phyloP scores from a whole-genome alignment of 192 early-diverging fungal species.

The Backusella circina region DNA sequence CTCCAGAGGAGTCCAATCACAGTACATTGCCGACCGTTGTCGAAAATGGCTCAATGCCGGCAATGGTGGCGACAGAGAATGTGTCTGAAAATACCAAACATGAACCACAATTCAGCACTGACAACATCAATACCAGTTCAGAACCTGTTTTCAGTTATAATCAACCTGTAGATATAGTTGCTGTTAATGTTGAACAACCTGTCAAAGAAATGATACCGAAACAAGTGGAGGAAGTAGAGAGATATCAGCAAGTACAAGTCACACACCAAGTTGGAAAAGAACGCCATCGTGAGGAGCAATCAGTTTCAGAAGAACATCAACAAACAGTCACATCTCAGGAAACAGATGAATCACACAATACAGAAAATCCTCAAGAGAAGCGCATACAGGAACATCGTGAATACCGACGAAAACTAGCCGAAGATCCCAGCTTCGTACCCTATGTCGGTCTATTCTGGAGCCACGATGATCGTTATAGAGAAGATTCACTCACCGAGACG shows the following conservation, averaged over 20 bases:
- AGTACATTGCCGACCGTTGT: neutral
- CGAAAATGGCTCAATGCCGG: neutral
- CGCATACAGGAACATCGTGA: constrained; percentile 42
- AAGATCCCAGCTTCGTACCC: constrained; percentile 55
- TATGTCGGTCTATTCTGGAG: constrained; percentile 57
- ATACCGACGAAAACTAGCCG: constrained; percentile 49
- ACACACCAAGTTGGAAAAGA: neutral
- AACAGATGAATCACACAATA: neutral
- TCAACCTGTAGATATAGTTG: too few species aligned
- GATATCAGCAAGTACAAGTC: too few species aligned
- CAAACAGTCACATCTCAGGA: neutral
- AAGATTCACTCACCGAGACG: constrained; percentile 43
- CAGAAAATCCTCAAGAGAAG: neutral
- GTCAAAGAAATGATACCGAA: neutral
- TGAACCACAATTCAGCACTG: neutral
- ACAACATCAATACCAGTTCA: neutral
- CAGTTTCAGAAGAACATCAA: neutral
- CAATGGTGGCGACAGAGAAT: neutral
- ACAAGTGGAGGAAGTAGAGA: too few species aligned
- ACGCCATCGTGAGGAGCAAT: neutral
- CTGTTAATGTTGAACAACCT: too few species aligned
- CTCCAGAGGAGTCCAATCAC: neutral
- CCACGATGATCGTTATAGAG: constrained; percentile 55
- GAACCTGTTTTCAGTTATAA: too few species aligned
- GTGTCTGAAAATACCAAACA: neutral